Evolutionary conservation across 2,329 filamentous ascomycete genomes (phyloP).

Genomic region (Biscogniauxia sp.): DNA sequence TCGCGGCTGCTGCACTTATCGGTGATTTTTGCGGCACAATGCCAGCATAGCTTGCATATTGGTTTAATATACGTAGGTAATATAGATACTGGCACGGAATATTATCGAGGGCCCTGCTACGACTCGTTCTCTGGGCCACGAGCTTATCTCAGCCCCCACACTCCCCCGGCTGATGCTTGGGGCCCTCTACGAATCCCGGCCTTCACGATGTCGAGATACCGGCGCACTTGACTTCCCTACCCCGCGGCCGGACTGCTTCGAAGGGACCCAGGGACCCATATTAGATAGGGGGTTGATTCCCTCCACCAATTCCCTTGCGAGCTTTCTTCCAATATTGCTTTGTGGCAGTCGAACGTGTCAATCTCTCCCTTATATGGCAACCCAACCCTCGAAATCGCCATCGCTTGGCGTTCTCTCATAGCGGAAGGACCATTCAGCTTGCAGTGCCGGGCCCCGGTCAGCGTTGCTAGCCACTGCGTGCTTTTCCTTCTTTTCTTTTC

Average conservation of each 20-base stretch:
- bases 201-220: not conserved
- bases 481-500: not conserved
- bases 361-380: not conserved
- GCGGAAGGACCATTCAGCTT: not conserved
- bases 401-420: not conserved
- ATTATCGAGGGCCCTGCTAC: not conserved
- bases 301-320: not conserved
- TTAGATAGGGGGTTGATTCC: not conserved
- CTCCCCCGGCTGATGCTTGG: not conserved
- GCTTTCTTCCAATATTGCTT: not conserved
- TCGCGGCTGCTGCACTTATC: conserved; percentile 1
- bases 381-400: not conserved
- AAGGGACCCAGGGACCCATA: not conserved
- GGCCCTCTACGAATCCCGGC: not conserved
- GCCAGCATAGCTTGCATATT: not conserved
- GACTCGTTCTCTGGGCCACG: not conserved
- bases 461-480: not conserved
- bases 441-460: not conserved
- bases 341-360: not conserved
- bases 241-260: not conserved
- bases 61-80: not conserved
- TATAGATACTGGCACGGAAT: not conserved
- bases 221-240: not conserved
- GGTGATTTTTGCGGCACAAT: conserved; percentile 1
- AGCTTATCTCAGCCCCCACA: conserved; percentile 2